Percentiles rank a stretch among this genome's conserved stretches.
phyloP scores from a whole-genome alignment of 108 stramenopile species.

The Epithemia pelagica region DNA sequence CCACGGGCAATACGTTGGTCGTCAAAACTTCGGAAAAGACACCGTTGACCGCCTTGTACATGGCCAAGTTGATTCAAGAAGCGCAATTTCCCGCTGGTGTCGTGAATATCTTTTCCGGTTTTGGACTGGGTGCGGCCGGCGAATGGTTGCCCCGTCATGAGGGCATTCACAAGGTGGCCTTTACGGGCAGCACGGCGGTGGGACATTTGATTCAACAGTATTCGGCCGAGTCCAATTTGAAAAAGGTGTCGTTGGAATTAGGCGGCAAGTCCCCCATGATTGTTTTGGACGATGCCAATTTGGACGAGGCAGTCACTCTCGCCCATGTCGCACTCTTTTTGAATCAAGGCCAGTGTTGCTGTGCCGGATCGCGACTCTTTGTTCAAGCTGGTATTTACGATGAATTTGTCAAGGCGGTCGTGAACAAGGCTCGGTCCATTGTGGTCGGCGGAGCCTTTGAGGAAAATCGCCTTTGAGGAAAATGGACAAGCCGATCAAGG shows the following conservation, averaged over 20 bases:
- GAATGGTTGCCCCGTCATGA: conserved; percentile 59
- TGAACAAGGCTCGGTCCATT: conserved; percentile 32
- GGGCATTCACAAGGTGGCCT: conserved; percentile 75
- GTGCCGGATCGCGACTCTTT: conserved; percentile 87
- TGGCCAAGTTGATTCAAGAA: conserved; percentile 49
- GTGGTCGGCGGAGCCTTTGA: conserved; percentile 43
- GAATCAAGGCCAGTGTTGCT: conserved; percentile 92
- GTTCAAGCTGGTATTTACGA: conserved; percentile 71
- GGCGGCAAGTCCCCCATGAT: conserved; percentile 94
- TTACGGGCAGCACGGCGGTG: conserved; percentile 89
- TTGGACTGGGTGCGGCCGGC: conserved; percentile 44
- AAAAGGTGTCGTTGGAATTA: conserved; percentile 71
- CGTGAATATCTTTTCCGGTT: conserved; percentile 16
- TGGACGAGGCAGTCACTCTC: conserved; percentile 76
- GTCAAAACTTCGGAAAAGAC: conserved; percentile 88
- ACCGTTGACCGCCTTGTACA: conserved; percentile 80
- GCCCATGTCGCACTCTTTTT: conserved; percentile 86
- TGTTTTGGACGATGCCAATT: conserved; percentile 89
- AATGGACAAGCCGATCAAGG: conserved; percentile 20
- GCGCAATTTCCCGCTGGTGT: conserved; percentile 76
- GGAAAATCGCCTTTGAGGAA: conserved; percentile 11
- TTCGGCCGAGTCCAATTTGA: conserved; percentile 44
- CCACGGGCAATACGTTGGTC: conserved; percentile 84
- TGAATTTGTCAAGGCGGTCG: conserved; percentile 49
- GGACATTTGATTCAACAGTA: conserved; percentile 76